Evolutionary conservation across 805 yeast species (phyloP).

Genomic region (Ogataea pignaliae): DNA sequence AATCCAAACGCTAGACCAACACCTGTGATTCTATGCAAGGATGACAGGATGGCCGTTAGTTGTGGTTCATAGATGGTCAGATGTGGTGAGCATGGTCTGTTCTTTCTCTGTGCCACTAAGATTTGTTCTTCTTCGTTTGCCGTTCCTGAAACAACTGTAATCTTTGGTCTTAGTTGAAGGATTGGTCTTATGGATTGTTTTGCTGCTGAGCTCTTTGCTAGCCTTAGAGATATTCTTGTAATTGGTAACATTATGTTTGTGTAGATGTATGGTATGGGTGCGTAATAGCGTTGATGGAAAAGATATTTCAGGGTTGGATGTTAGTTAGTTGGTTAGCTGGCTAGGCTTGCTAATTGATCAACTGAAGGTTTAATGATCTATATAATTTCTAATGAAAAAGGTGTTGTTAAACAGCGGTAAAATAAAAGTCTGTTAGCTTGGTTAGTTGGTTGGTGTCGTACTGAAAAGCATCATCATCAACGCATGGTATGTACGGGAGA

Average conservation of each 20-base stretch:
- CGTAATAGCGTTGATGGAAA: no score
- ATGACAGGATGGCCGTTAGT: constrained; percentile 75
- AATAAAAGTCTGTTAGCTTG: no score
- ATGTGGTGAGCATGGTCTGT: constrained; percentile 91
- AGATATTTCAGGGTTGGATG: no score
- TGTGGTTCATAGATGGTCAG: constrained; percentile 88
- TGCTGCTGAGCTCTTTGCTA: constrained; percentile 9
- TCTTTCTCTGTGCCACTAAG: constrained; percentile 73
- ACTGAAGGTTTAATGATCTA: no score
- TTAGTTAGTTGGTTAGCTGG: no score
- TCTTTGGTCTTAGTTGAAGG: constrained; percentile 23
- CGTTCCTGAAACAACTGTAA: constrained; percentile 46
- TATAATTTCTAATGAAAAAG: no score
- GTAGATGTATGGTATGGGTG: no score
- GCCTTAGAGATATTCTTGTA: constrained; percentile 19
- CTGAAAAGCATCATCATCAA: no score
- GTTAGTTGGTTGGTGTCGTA: no score
- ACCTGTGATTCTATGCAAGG: constrained; percentile 85
- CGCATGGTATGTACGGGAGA: no score
- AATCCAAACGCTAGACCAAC: constrained; percentile 74
- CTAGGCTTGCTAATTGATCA: no score
- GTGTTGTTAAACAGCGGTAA: no score
- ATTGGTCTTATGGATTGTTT: constrained; percentile 18
- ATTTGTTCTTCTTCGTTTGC: constrained; percentile 62
- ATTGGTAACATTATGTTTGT: constrained; percentile 10